A percentile compares a stretch with the other conserved stretches of the same genome.
phyloP scores from a whole-genome alignment of 225 moss, liverwort and hornwort genomes.

The Polytrichum formosum region DNA sequence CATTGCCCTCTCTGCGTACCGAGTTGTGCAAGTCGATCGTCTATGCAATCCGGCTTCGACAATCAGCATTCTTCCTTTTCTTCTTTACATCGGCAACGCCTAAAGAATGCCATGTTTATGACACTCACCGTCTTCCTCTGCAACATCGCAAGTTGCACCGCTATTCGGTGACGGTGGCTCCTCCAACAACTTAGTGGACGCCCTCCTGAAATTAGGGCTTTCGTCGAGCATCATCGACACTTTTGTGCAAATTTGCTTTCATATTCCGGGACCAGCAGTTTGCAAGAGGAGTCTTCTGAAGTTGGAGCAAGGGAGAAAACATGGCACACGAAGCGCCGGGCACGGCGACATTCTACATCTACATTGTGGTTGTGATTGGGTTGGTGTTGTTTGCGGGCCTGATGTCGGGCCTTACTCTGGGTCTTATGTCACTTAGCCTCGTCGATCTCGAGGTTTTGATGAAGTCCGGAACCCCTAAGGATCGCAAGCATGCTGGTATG shows the following conservation, averaged over 20 bases:
- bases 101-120: too few relatives aligned
- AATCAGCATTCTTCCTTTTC: too few relatives aligned
- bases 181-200: too few relatives aligned
- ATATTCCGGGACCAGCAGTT: not conserved
- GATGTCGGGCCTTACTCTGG: conserved; percentile 56
- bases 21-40: too few relatives aligned
- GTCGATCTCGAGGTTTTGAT: conserved; percentile 58
- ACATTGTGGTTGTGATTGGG: conserved; percentile 27
- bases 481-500: conserved; percentile 43
- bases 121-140: not conserved
- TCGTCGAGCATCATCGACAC: too few relatives aligned
- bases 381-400: conserved; percentile 53
- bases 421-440: conserved; percentile 55
- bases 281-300: not conserved
- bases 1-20: too few relatives aligned
- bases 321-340: conserved; percentile 47
- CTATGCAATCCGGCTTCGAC: too few relatives aligned
- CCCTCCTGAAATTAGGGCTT: not conserved
- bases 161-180: not conserved
- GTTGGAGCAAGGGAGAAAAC: not conserved
- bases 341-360: conserved; percentile 39
- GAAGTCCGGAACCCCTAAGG: conserved; percentile 38
- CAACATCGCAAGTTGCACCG: not conserved
- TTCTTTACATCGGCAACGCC: too few relatives aligned
- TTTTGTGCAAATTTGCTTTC: not conserved